These are phyloP conservation scores for Pyrenophora teres DNA, from an alignment of 2,329 filamentous ascomycete species.

Conservation along the genomic window DNA sequence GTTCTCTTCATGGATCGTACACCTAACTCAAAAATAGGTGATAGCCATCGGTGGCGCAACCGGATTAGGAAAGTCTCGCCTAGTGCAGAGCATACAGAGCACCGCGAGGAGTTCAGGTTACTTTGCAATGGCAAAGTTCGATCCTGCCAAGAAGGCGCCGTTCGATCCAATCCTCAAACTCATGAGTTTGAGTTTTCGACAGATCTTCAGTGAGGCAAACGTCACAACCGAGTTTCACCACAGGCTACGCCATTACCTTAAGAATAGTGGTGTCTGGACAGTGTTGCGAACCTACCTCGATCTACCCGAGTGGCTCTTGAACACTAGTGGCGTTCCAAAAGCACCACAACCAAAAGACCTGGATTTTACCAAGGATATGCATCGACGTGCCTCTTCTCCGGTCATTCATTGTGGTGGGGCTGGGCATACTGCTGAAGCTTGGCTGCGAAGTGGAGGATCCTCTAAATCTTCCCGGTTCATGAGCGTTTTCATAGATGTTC, in stretches of 20 bases:
- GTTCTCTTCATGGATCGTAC: no score
- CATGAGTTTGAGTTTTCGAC: conserved; percentile 65
- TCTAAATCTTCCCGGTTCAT: conserved; percentile 71
- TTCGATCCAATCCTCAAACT: conserved; percentile 66
- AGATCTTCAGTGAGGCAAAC: conserved; percentile 69
- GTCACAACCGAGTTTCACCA: conserved; percentile 66
- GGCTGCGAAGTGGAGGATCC: conserved; percentile 52
- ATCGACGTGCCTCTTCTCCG: conserved; percentile 40
- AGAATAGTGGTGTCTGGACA: conserved; percentile 59
- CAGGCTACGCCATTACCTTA: conserved; percentile 59
- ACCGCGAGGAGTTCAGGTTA: conserved; percentile 63
- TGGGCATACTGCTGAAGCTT: conserved; percentile 50
- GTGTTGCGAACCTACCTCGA: conserved; percentile 63
- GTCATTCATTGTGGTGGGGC: conserved; percentile 44
- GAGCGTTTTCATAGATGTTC: conserved; percentile 84
- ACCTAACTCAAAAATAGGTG: conserved; percentile 38
- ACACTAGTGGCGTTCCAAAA: conserved; percentile 28
- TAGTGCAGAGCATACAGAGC: conserved; percentile 63
- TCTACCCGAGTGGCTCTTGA: conserved; percentile 67
- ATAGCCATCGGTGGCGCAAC: conserved; percentile 62
- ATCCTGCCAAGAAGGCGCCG: conserved; percentile 62
- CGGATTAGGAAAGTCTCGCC: conserved; percentile 64
- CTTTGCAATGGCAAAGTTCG: conserved; percentile 64
- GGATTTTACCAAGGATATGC: conserved; percentile 17
- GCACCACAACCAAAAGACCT: conserved; percentile 33